Percentiles rank a stretch among this genome's conserved stretches.
phyloP scores from a whole-genome alignment of 140 eudicot species.

The Ambrosia hybrid region DNA sequence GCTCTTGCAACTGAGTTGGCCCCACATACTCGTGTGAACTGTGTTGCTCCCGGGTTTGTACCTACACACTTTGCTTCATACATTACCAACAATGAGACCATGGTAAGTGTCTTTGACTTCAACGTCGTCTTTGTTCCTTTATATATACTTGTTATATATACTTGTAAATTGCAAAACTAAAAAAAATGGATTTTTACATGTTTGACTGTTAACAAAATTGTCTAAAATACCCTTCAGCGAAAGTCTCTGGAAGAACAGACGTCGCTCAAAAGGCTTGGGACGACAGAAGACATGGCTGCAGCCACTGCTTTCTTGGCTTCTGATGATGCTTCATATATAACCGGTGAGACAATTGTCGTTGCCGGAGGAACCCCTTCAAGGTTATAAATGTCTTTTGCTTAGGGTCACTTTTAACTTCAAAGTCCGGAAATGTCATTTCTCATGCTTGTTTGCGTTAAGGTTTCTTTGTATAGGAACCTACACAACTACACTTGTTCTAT shows the following conservation, averaged over 20 bases:
- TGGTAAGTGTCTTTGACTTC: conserved; percentile 41
- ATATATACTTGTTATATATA: no score
- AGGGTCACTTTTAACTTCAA: neutral
- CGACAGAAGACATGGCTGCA: conserved; percentile 94
- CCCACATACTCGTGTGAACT: conserved; percentile 90
- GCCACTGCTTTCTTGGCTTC: conserved; percentile 92
- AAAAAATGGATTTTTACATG: neutral
- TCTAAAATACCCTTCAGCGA: conserved; percentile 43
- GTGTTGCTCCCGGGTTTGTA: conserved; percentile 94
- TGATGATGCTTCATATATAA: conserved; percentile 88
- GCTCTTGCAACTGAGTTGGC: conserved; percentile 96
- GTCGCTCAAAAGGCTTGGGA: conserved; percentile 79
- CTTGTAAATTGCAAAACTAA: neutral
- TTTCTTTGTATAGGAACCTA: no score
- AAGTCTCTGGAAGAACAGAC: conserved; percentile 56
- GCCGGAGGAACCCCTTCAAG: conserved; percentile 91
- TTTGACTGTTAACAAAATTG: neutral
- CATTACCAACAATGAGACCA: conserved; percentile 41
- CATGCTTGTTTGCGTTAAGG: neutral
- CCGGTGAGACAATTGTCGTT: conserved; percentile 91
- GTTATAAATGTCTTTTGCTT: conserved; percentile 33
- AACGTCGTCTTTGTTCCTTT: no score
- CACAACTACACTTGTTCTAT: no score
- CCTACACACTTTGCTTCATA: conserved; percentile 80
- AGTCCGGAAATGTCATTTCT: neutral